phyloP scores from a whole-genome alignment of 1,284 basidiomycete genomes.

The Retiboletus flavoniger region DNA sequence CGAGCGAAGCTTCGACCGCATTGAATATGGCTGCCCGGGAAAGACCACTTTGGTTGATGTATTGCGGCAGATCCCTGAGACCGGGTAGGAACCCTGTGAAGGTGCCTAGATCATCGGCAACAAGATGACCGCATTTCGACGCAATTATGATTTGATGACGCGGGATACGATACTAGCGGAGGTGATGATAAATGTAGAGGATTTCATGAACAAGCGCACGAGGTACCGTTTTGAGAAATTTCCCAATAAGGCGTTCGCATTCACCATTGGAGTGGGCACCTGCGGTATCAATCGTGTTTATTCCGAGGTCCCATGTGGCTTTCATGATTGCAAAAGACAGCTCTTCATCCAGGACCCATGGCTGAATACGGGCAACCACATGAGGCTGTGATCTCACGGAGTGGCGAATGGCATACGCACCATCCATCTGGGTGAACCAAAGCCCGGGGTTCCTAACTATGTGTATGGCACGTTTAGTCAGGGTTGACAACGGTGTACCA shows the following conservation, averaged over 20 bases:
- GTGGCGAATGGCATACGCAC: conserved; percentile 17
- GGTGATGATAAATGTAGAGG: neutral
- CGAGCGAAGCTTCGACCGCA: conserved; percentile 43
- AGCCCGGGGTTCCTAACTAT: conserved; percentile 50
- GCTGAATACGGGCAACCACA: conserved; percentile 16
- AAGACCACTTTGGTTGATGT: conserved; percentile 46
- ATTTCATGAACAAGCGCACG: neutral
- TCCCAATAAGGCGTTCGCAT: conserved; percentile 46
- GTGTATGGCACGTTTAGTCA: neutral
- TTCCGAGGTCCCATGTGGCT: conserved; percentile 46
- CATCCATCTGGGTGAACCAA: conserved; percentile 42
- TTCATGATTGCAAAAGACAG: conserved; percentile 41
- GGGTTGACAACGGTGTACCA: too few species aligned
- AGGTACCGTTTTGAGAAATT: conserved; percentile 49
- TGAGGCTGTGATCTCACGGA: neutral
- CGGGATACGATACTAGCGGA: conserved; percentile 49
- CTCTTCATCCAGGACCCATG: conserved; percentile 49
- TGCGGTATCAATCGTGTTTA: conserved; percentile 55
- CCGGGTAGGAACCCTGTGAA: neutral
- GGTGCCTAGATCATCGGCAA: conserved; percentile 16
- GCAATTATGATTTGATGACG: conserved; percentile 50
- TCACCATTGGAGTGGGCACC: conserved; percentile 56
- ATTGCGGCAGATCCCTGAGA: conserved; percentile 31
- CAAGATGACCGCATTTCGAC: conserved; percentile 38
- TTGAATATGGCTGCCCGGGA: conserved; percentile 48